Evolutionary conservation across 2,329 filamentous ascomycete genomes (phyloP).

Genomic region (Aspergillus amoenus): DNA sequence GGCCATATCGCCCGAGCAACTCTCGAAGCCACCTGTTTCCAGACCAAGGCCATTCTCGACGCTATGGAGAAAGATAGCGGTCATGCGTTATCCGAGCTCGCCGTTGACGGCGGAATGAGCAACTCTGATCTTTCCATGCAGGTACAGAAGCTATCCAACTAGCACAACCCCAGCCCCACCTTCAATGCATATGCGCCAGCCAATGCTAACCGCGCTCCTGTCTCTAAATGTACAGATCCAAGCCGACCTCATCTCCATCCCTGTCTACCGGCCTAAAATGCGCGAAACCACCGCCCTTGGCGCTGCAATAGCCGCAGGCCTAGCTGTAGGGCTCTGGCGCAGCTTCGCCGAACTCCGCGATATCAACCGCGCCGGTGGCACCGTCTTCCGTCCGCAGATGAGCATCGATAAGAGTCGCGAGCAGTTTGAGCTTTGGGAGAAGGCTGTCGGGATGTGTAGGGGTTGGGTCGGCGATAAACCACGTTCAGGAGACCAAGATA

Average conservation of each 20-base stretch:
- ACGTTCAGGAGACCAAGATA: neutral
- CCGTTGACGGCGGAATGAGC: slow-evolving; percentile 85
- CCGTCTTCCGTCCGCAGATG: slow-evolving; percentile 68
- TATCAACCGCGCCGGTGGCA: slow-evolving; percentile 69
- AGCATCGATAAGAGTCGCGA: slow-evolving; percentile 51
- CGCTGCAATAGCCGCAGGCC: slow-evolving; percentile 80
- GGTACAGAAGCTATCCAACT: slow-evolving; percentile 32
- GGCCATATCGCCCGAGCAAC: slow-evolving; percentile 87
- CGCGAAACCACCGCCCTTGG: slow-evolving; percentile 83
- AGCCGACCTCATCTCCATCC: slow-evolving; percentile 77
- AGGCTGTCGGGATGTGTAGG: slow-evolving; percentile 71
- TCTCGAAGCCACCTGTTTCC: slow-evolving; percentile 86
- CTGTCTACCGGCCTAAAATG: slow-evolving; percentile 79
- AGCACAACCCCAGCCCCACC: neutral
- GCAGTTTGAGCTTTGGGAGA: slow-evolving; percentile 68
- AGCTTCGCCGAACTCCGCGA: slow-evolving; percentile 70
- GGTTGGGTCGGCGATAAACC: slow-evolving; percentile 55
- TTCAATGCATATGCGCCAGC: neutral
- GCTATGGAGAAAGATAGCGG: slow-evolving; percentile 87
- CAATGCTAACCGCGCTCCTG: neutral
- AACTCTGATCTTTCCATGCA: slow-evolving; percentile 89
- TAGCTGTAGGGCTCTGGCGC: slow-evolving; percentile 76
- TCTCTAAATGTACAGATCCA: slow-evolving; percentile 58
- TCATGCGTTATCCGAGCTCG: slow-evolving; percentile 71
- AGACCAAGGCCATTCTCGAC: slow-evolving; percentile 88